Base-by-base conservation (phyloP, 208 protist species). In the Hexamita inflata region DNA sequence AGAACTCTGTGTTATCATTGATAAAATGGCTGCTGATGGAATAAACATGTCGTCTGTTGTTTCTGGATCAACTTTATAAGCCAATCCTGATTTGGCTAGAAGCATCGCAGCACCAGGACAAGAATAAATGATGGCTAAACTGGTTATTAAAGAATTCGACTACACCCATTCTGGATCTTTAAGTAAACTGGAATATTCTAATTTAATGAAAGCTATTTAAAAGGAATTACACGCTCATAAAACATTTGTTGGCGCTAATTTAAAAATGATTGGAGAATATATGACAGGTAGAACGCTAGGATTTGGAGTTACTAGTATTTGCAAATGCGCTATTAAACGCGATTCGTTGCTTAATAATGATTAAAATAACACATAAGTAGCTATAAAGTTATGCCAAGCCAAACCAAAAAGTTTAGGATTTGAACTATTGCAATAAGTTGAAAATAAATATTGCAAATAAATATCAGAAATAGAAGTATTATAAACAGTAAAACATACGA, bases 241-340 rank as follows among this genome's bases (percentile, higher is more conserved):
- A 15, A 38, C 38, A n/a, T 70, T 70, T 49, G 2, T 70, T 15
- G 64, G 64, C 7, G 38, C 40, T 30, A n/a, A 70, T 45, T 19
- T 49, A 4, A 35, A 45, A 49, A 42, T 30, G 11, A 45, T 70
- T 45, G 64, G 64, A 11, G 28, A 70, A 40, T n/a, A 70, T 38
- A 40, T 70, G 4, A 70, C 64, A 45, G 64, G 64, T 15, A 70
- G 38, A 45, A 70, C 64, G 15, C 42, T 70, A 45, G 64, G 64
- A n/a, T 70, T 70, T n/a, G 64, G 64, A 45, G 15, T 15, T 32
- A 38, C 30, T 28, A 34, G 64, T 29, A 70, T 70, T n/a, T 7
- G 11, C 7, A 70, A 70, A 38, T 30, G 24, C 9, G 64, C 64
- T 38, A 49, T 70, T 49, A 35, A 70, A 13, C 13, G 60, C 28